Percentiles rank a stretch among this genome's conserved stretches.
Evolutionary conservation across 192 early-diverging fungal genomes (phyloP).

Genomic region (Coemansia sp.): DNA sequence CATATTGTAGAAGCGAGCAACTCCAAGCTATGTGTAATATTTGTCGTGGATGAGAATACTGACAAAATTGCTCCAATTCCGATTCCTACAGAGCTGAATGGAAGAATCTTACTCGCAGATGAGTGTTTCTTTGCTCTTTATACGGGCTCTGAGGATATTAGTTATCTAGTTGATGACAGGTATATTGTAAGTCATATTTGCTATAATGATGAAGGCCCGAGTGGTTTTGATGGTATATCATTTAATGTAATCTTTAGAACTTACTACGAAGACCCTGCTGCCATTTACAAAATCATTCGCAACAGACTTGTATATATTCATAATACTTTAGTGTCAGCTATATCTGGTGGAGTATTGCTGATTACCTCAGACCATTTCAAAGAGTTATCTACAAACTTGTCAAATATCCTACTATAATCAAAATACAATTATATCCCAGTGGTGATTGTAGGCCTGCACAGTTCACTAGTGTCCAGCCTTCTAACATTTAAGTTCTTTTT

Average conservation of each 20-base stretch:
- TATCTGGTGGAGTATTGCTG: neutral
- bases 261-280: neutral
- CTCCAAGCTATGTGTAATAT: neutral
- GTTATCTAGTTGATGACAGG: neutral
- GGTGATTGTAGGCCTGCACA: too few relatives aligned
- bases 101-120: neutral
- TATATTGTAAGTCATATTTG: neutral
- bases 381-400: too few relatives aligned
- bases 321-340: neutral
- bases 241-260: neutral
- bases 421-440: too few relatives aligned
- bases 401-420: too few relatives aligned
- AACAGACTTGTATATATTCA: neutral
- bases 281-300: neutral
- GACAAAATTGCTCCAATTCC: neutral
- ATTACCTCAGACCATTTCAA: too few relatives aligned
- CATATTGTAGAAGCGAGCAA: neutral
- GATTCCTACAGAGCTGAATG: neutral
- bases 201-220: neutral
- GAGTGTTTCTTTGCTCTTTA: neutral
- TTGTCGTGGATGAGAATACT: neutral
- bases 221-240: neutral
- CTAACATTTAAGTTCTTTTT: too few relatives aligned
- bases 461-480: too few relatives aligned
- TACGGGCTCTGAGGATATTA: neutral